phyloP scores from a whole-genome alignment of 768 basidiomycete genomes.

The Clavulina sp. region DNA sequence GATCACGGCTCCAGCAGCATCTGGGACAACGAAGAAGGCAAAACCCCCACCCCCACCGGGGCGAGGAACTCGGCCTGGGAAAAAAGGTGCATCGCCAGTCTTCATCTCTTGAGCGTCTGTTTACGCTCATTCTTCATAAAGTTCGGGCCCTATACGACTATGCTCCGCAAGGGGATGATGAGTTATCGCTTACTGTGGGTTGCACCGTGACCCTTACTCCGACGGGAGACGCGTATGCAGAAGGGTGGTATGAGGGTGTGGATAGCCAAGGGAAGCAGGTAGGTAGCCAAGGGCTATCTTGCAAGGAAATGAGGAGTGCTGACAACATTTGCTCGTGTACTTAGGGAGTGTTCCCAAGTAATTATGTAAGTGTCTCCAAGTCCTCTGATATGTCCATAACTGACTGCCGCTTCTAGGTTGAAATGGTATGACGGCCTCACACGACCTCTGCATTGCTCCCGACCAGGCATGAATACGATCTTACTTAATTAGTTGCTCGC shows the following conservation, averaged over 20 bases:
- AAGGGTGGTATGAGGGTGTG: slow-evolving; percentile 78
- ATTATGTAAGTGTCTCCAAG: slow-evolving; percentile 44
- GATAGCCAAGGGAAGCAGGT: slow-evolving; percentile 12
- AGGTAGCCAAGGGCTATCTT: neutral
- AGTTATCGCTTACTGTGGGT: slow-evolving; percentile 43
- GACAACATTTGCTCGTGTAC: slow-evolving; percentile 9
- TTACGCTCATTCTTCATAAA: slow-evolving; percentile 17
- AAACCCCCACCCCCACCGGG: slow-evolving; percentile 10
- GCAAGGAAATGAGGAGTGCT: neutral
- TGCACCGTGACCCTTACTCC: slow-evolving; percentile 46
- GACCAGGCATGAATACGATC: too few relatives aligned
- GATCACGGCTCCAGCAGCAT: neutral
- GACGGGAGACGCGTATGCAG: slow-evolving; percentile 49
- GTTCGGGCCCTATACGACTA: slow-evolving; percentile 77
- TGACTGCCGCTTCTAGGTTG: too few relatives aligned
- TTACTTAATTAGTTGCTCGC: too few relatives aligned
- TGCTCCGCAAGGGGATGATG: slow-evolving; percentile 51
- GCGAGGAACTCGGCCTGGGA: slow-evolving; percentile 36
- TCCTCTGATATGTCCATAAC: neutral
- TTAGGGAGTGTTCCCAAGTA: slow-evolving; percentile 76
- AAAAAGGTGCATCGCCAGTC: neutral
- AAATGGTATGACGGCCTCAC: too few relatives aligned
- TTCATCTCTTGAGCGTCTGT: neutral
- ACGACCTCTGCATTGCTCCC: too few relatives aligned
- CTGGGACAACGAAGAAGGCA: neutral